Base-by-base conservation (phyloP, 2,329 filamentous ascomycete species). In the Acrodontium crateriforme region DNA sequence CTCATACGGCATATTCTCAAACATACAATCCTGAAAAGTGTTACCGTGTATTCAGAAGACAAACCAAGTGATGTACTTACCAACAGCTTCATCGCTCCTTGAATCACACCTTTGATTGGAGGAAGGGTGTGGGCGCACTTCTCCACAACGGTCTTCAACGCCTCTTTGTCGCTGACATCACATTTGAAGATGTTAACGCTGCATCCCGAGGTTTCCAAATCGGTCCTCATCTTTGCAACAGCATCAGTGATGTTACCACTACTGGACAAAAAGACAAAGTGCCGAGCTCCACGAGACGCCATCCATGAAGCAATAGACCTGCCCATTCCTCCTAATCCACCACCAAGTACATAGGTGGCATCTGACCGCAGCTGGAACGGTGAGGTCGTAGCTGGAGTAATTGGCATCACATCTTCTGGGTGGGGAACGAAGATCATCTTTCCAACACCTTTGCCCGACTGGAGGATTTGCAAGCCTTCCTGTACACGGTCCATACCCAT, bases 61-160 rank as follows among this genome's bases (percentile, higher is more conserved):
- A 16, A 20, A 21, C 6, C 11, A 21, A 10, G 10, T 24, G 16
- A 22, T 5, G 13, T 22, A 22, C 20, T 4, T 22, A 22, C 28
- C 28, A 29, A 13, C 6, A 53, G 35, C 6, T 44, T 38, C 46
- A 53, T 54, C 5, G 51, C 44, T 1, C 33, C 47, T 31, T 54
- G 47, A 14, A 54, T 36, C 18, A 30, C 23, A 7, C 35, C 35
- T 11, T 18, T 23, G 6, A 38, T 19, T 3, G 28, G 28, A 2
- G 28, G 23, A 5, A 30, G 10, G 4, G 22, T 12, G 5, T 10
- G n/a, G 5, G n/a, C 18, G 14, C 16, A 12, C 12, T 28, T 16
- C 3, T 22, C 16, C 13, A 28, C n/a, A 12, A 28, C 19, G 3
- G n/a, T 6, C 19, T 12, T 16, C 12, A 32, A 5, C 13, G 16